Evolutionary conservation across 768 basidiomycete species (phyloP), one percentile per base, ranked within the genome.

Genomic region (Fistulinella prunicolor): DNA sequence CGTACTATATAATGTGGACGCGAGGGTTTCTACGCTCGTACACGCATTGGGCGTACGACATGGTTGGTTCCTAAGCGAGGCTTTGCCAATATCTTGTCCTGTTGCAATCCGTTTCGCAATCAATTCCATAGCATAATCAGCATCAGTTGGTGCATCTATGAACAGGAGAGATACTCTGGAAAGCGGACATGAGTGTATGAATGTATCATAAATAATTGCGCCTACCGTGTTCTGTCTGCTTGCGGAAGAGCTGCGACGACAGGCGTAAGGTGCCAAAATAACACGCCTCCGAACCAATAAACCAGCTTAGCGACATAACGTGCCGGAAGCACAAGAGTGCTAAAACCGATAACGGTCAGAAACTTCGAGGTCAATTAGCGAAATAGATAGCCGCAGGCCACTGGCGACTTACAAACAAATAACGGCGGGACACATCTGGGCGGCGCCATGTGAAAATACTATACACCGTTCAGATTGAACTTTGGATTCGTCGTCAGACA

Each of bases 371-470:
- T 9, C 28, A 41, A 47, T 54, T 20, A 61, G 51, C 19, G 30
- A 16, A 19, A 2, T 10, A 29, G 42, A 19, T 32, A 37, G 13
- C 12, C 2, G 17, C 9, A 29, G 22, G 10, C 24, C 16, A 19
- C 30, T 21, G 36, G 24, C 38, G 7, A 48, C 76, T 54, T 57
- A 83, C 84, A 28, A 70, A 43, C 19, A 64, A 69, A 59, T 82
- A 86, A 29, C 68, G 60, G 17, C 55, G 56, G 6, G 84, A 83
- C 10, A 76, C 73, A 5, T 67, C 51, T 4, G 81, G 78, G 40
- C 73, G 69, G 22, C 83, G 75, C 85, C 85, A 86, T n/a, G 80
- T 74, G 55, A 83, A 80, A n/a, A 84, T 70, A 55, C 85, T 86
- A 42, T 3, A 21, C 21, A 24, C 21, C 39, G 21, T 23, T 58